phyloP scores from a whole-genome alignment of 768 basidiomycete genomes.

The Pulveroboletus sp. region DNA sequence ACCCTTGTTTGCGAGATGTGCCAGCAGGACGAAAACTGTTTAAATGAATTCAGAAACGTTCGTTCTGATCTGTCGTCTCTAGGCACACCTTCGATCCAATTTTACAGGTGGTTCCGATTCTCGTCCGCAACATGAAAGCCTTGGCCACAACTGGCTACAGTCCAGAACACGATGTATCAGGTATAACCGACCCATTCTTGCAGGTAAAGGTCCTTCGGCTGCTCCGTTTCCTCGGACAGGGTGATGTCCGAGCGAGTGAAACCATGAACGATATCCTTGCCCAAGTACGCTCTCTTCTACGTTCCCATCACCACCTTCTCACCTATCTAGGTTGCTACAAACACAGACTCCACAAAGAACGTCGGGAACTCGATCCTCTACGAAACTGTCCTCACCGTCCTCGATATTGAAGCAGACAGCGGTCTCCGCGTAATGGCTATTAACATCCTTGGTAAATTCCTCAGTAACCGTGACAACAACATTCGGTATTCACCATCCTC shows the following conservation, averaged over 20 bases:
- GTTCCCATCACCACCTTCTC: neutral
- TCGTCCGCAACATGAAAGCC: constrained; percentile 93
- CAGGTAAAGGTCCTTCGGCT: constrained; percentile 92
- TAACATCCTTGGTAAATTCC: constrained; percentile 97
- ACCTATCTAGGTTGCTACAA: constrained; percentile 83
- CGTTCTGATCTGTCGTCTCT: constrained; percentile 22
- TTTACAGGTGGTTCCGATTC: constrained; percentile 79
- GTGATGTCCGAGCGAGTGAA: constrained; percentile 85
- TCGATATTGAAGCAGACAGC: constrained; percentile 96
- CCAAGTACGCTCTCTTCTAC: constrained; percentile 51
- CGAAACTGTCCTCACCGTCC: constrained; percentile 92
- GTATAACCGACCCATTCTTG: constrained; percentile 95
- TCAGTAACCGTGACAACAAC: constrained; percentile 97
- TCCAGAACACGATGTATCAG: constrained; percentile 98
- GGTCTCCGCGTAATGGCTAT: constrained; percentile 98
- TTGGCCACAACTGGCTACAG: constrained; percentile 95
- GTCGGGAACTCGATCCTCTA: constrained; percentile 98
- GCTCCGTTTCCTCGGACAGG: constrained; percentile 82
- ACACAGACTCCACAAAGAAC: constrained; percentile 96
- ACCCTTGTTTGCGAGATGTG: constrained; percentile 97
- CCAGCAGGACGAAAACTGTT: constrained; percentile 63
- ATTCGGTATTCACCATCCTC: constrained; percentile 65
- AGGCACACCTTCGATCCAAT: constrained; percentile 6
- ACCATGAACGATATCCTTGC: constrained; percentile 98
- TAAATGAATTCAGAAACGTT: constrained; percentile 90